Base-by-base conservation (phyloP, 2,329 filamentous ascomycete genomes). In the Thielaviopsis euricoi region DNA sequence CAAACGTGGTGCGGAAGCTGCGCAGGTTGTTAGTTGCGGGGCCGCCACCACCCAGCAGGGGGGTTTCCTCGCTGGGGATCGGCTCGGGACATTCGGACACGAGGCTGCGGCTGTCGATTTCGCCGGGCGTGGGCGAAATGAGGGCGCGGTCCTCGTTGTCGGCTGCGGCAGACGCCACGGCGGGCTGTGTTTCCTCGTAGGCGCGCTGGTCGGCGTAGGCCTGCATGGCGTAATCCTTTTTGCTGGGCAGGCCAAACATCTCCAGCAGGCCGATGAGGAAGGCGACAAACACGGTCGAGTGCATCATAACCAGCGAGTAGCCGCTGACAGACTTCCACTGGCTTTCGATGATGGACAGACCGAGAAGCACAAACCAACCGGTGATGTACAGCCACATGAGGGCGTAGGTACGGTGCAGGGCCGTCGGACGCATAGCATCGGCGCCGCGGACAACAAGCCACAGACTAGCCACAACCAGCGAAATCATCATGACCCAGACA, bases 381-480 rank as follows among this genome's bases (percentile, higher is more conserved):
- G 89, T 69, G 33, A 80, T 67, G 67, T 90, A 96, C 52, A 95
- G 76, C 90, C 93, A 97, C 10, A 94, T 78, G 51, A 90, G 76
- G 55, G 81, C 78, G 68, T 93, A 96, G 5, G 84, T 79, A 21
- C 91, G 80, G 60, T 94, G 87, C 6, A 97, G 79, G 3, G 91
- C 91, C 19, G 87, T 93, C 1, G 93, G 91, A 15, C 91, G 80
- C 53, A 86, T 80, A 61, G 84, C 86, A 65, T 89, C 85, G 17
- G 88, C 86, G 1, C 87, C 83, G 19, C 85, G 80, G 64, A 89
- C 82, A 40, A 94, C 76, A 62, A 89, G 84, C 91, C 91, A 97
- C 52, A 89, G 83, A 21, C 84, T 69, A 60, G 86, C 83, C 65
- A 93, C 82, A 75, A 89, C 95, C 0, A 88, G 76, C 0, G 86